Evolutionary conservation across 345 rosid genomes (phyloP).

Genomic region (Noccaea bulbosa): DNA sequence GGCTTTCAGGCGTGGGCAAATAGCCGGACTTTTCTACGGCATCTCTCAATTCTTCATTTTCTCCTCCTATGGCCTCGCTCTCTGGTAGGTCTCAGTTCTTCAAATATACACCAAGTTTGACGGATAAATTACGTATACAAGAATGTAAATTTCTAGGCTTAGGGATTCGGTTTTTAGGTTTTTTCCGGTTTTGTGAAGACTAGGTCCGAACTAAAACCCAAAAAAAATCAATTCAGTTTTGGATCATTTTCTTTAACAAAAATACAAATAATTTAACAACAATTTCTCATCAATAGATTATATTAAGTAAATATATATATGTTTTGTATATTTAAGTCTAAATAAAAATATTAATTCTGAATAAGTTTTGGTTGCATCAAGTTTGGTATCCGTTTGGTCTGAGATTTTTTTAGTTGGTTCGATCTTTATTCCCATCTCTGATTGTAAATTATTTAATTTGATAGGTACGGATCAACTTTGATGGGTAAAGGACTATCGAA

Average conservation of each 20-base stretch:
- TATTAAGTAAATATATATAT: neutral
- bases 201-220: neutral
- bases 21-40: conserved; percentile 90
- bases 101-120: conserved; percentile 6
- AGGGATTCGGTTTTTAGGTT: neutral
- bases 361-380: neutral
- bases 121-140: neutral
- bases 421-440: neutral
- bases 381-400: neutral
- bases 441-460: conserved; percentile 1
- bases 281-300: neutral
- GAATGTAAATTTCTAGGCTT: neutral
- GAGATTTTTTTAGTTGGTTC: too few species aligned
- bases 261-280: too few species aligned
- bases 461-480: conserved; percentile 90
- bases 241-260: too few species aligned
- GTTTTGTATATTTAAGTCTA: neutral
- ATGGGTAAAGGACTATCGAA: conserved; percentile 82
- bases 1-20: conserved; percentile 85
- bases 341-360: neutral
- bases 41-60: conserved; percentile 96
- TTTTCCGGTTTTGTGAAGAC: neutral
- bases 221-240: too few species aligned
- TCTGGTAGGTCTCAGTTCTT: conserved; percentile 59
- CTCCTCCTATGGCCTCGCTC: conserved; percentile 93